Evolutionary conservation across 495 filamentous ascomycete genomes (phyloP).

Genomic region (Penicillium herquei): DNA sequence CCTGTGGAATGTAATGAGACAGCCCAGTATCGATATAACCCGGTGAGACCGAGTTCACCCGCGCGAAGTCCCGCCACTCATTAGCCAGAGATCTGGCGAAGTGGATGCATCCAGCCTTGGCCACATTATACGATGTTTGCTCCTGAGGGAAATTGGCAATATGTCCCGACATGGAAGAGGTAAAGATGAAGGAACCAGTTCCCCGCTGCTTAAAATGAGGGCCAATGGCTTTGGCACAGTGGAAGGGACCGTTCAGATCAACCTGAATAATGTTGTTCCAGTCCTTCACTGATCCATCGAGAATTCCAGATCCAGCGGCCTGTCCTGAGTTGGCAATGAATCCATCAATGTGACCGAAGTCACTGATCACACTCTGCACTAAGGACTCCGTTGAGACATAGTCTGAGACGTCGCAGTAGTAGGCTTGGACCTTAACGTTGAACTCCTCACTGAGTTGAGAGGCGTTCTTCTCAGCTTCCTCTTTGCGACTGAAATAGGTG

Average conservation of each 20-base stretch:
- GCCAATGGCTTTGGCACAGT: constrained; percentile 58
- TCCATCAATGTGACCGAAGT: constrained; percentile 53
- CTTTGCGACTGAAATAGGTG: too few relatives aligned
- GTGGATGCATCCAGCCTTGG: constrained; percentile 55
- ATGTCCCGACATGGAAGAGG: constrained; percentile 59
- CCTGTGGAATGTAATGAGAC: constrained; percentile 22
- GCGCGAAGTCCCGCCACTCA: constrained; percentile 77
- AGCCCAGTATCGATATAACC: constrained; percentile 81
- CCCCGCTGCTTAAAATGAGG: constrained; percentile 51
- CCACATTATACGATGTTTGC: constrained; percentile 68
- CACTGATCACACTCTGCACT: not conserved
- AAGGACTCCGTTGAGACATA: not conserved
- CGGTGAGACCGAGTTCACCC: constrained; percentile 74
- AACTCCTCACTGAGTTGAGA: too few relatives aligned
- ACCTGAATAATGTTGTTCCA: constrained; percentile 59
- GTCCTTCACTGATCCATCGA: constrained; percentile 54
- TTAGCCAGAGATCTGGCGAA: constrained; percentile 65
- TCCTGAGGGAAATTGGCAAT: constrained; percentile 68
- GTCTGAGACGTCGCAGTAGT: too few relatives aligned
- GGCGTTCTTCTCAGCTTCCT: too few relatives aligned
- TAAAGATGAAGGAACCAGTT: constrained; percentile 55
- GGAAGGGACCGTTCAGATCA: constrained; percentile 54
- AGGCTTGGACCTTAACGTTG: too few relatives aligned
- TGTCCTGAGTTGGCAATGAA: constrained; percentile 61
- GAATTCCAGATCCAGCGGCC: constrained; percentile 51